A percentile compares a stretch with the other conserved stretches of the same genome.
These are phyloP conservation scores for Hymenoscyphus infarciens DNA, from an alignment of 2,329 filamentous ascomycete genomes.

Conservation along the genomic window DNA sequence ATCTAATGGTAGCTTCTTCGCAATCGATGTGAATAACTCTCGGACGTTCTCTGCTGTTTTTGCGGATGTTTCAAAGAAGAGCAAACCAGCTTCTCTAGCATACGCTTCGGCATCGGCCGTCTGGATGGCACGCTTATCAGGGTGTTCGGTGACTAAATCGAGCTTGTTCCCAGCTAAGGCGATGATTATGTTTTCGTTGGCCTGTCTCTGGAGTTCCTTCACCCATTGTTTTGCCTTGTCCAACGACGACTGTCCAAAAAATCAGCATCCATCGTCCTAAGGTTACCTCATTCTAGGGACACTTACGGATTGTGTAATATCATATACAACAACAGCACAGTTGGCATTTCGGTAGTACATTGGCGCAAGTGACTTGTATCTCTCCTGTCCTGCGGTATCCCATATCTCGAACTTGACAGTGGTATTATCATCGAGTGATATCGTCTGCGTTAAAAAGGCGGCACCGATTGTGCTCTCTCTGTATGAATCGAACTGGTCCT, in stretches of 20 bases:
- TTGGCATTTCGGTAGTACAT: slow-evolving; percentile 99
- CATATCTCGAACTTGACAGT: slow-evolving; percentile 99
- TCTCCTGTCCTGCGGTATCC: slow-evolving; percentile 97
- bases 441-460: slow-evolving; percentile 97
- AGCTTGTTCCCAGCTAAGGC: slow-evolving; percentile 97
- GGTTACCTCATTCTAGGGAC: neutral
- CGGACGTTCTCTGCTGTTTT: slow-evolving; percentile 96
- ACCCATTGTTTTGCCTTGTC: slow-evolving; percentile 99
- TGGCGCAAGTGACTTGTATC: slow-evolving; percentile 96
- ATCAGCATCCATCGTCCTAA: slow-evolving; percentile 14
- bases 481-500: slow-evolving; percentile 95
- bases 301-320: slow-evolving; percentile 94
- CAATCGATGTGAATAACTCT: slow-evolving; percentile 95
- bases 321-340: slow-evolving; percentile 98
- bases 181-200: slow-evolving; percentile 99
- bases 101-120: slow-evolving; percentile 93
- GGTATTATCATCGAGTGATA: slow-evolving; percentile 94
- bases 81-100: slow-evolving; percentile 83
- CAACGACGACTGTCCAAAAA: slow-evolving; percentile 68
- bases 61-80: slow-evolving; percentile 98
- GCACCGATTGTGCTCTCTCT: slow-evolving; percentile 53
- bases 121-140: slow-evolving; percentile 89
- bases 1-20: slow-evolving; percentile 94
- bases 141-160: slow-evolving; percentile 89
- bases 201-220: slow-evolving; percentile 96